phyloP scores from a whole-genome alignment of 2,329 filamentous ascomycete genomes.

The Dothideomycetidae sp. region DNA sequence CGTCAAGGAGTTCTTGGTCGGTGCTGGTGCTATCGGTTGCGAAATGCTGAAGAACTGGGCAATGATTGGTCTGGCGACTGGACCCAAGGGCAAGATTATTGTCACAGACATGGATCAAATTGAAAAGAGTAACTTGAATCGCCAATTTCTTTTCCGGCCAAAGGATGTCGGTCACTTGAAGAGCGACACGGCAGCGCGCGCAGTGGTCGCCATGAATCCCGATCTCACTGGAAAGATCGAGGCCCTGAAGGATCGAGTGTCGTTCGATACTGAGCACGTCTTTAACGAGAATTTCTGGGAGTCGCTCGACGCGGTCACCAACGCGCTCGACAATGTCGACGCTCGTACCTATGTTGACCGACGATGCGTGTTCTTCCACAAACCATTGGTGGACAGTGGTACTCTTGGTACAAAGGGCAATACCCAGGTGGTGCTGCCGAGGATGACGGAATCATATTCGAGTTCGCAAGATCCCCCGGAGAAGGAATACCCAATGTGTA shows the following conservation, averaged over 20 bases:
- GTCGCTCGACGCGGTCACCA: conserved; percentile 77
- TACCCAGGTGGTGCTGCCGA: conserved; percentile 85
- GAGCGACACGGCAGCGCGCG: conserved; percentile 81
- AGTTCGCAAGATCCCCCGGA: conserved; percentile 94
- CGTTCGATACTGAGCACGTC: conserved; percentile 78
- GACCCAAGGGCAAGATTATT: conserved; percentile 73
- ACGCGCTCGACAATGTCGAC: conserved; percentile 94
- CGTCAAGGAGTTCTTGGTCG: conserved; percentile 83
- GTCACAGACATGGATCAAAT: conserved; percentile 98
- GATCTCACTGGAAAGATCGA: conserved; percentile 77
- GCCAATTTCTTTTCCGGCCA: conserved; percentile 88
- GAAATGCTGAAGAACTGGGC: conserved; percentile 99
- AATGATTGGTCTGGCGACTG: conserved; percentile 88
- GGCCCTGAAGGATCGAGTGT: conserved; percentile 77
- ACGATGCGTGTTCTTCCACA: conserved; percentile 95
- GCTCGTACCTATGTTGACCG: conserved; percentile 92
- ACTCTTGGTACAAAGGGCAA: conserved; percentile 99
- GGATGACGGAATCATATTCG: conserved; percentile 91
- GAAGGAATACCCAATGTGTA: conserved; percentile 99
- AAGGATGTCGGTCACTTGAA: conserved; percentile 93
- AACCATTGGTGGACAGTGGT: conserved; percentile 88
- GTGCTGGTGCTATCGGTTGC: conserved; percentile 91
- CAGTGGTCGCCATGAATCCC: conserved; percentile 92
- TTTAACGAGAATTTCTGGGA: conserved; percentile 94
- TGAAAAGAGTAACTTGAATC: conserved; percentile 96